A percentile compares a stretch with the other conserved stretches of the same genome.
These are phyloP conservation scores for Dysphania ambrosioides DNA, from an alignment of 148 eudicot genomes.

Conservation along the genomic window DNA sequence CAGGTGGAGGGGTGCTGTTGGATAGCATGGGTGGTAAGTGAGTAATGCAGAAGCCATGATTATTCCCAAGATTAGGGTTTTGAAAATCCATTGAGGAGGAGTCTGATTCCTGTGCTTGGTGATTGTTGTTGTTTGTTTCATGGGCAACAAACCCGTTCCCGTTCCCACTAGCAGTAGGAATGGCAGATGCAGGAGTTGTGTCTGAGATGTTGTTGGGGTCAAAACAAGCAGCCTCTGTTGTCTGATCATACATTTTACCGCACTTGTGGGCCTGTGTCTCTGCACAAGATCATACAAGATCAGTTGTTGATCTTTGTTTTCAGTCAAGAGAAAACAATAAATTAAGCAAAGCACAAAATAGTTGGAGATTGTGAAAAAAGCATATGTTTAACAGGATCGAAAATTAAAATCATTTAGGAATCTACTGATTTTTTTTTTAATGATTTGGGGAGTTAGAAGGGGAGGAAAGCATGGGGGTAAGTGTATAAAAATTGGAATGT, in stretches of 20 bases:
- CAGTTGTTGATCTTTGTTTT: slow-evolving; percentile 15
- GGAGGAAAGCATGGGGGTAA: background rate
- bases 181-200: background rate
- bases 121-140: slow-evolving; percentile 16
- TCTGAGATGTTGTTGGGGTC: slow-evolving; percentile 46
- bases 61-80: slow-evolving; percentile 27
- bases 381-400: background rate
- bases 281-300: slow-evolving; percentile 11
- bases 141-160: slow-evolving; percentile 42
- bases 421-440: no score
- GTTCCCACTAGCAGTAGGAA: slow-evolving; percentile 6
- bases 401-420: no score
- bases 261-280: slow-evolving; percentile 26
- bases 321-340: background rate
- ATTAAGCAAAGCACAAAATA: background rate
- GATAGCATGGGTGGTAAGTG: background rate
- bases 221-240: slow-evolving; percentile 37
- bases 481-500: background rate
- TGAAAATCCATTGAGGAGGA: slow-evolving; percentile 14
- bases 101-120: background rate
- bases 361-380: background rate
- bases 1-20: background rate
- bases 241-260: slow-evolving; percentile 38
- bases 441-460: slow-evolving; percentile 3
- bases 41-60: background rate